A percentile compares a stretch with the other conserved stretches of the same genome.
Conservation (phyloP, 2,329 filamentous ascomycete species). For the Camptophora hylomeconis region DNA sequence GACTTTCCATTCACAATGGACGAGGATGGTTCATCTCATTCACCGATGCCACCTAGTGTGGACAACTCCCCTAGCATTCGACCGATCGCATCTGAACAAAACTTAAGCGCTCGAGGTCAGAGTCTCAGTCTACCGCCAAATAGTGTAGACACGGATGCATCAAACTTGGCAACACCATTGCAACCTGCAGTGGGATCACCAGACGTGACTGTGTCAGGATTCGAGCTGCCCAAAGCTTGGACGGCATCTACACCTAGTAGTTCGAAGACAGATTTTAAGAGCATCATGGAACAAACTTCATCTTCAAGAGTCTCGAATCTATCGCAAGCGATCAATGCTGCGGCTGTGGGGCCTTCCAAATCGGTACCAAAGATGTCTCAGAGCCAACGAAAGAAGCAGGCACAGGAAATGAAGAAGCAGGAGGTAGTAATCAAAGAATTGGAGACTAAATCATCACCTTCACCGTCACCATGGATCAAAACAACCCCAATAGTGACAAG, state of each 20-base stretch:
- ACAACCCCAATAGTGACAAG: constrained; percentile 22
- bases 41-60: no score
- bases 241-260: constrained; percentile 40
- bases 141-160: no score
- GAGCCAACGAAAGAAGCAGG: constrained; percentile 74
- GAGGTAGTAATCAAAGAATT: constrained; percentile 16
- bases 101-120: no score
- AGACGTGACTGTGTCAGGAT: no score
- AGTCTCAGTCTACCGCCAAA: no score
- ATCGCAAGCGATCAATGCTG: constrained; percentile 37
- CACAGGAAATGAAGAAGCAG: constrained; percentile 43
- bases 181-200: no score
- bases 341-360: constrained; percentile 24
- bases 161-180: no score
- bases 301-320: constrained; percentile 38
- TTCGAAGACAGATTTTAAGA: constrained; percentile 58
- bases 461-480: constrained; percentile 52
- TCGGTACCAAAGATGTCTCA: constrained; percentile 60
- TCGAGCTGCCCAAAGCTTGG: no score
- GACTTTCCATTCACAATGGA: no score
- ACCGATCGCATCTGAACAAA: no score
- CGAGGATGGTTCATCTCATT: no score
- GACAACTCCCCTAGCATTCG: no score
- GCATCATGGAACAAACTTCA: constrained; percentile 58
- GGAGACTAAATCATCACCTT: constrained; percentile 6